Evolutionary conservation across 352 stramenopile genomes (phyloP).

Genomic region (Blastocystis sp.): DNA sequence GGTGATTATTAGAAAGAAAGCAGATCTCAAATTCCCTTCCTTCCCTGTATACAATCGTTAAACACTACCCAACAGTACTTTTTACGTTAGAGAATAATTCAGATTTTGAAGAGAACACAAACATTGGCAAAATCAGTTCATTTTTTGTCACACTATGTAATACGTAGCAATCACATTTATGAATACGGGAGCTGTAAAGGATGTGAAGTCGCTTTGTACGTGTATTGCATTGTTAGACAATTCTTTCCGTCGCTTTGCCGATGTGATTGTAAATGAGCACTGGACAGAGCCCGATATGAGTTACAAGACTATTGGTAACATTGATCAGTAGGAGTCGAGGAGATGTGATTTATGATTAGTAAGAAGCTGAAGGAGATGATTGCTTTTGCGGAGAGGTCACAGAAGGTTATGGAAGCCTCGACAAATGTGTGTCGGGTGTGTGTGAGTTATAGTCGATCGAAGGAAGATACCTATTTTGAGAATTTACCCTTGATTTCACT

Average conservation of each 20-base stretch:
- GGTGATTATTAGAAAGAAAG: neutral
- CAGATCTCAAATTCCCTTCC: conserved; percentile 4
- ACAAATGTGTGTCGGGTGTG: conserved; percentile 7
- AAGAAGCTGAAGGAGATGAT: conserved; percentile 61
- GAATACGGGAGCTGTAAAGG: conserved; percentile 37
- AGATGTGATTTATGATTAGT: neutral
- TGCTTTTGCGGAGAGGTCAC: conserved; percentile 37
- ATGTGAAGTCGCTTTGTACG: conserved; percentile 27
- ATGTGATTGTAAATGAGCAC: conserved; percentile 46
- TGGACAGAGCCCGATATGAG: conserved; percentile 63
- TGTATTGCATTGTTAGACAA: conserved; percentile 57
- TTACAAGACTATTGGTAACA: conserved; percentile 57
- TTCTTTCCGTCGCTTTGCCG: conserved; percentile 43
- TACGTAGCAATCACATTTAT: conserved; percentile 58
- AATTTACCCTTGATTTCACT: conserved; percentile 52
- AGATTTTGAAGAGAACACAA: conserved; percentile 21
- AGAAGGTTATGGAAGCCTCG: conserved; percentile 29
- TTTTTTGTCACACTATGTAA: neutral
- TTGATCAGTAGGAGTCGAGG: conserved; percentile 6
- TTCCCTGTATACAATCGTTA: conserved; percentile 44
- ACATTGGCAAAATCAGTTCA: conserved; percentile 37
- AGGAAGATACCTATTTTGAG: conserved; percentile 63
- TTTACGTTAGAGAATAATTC: conserved; percentile 61
- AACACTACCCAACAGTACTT: conserved; percentile 36
- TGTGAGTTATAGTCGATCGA: conserved; percentile 23